A percentile compares a stretch with the other conserved stretches of the same genome.
These are phyloP conservation scores for Aspergillus sp. DNA, from an alignment of 2,329 filamentous ascomycete species.

Conservation along the genomic window DNA sequence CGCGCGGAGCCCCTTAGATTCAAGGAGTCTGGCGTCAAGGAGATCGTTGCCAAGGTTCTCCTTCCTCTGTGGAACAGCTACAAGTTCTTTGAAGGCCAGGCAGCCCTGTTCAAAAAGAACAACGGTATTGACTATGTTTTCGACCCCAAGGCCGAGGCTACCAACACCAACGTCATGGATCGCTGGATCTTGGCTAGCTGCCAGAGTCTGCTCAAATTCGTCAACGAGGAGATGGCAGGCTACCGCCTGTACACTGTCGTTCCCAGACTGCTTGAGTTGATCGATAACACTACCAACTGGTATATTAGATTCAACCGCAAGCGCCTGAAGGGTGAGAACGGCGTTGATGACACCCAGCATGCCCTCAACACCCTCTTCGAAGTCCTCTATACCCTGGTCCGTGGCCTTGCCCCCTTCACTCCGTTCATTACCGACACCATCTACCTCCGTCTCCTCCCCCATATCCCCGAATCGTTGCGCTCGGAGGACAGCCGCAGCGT, in stretches of 20 bases:
- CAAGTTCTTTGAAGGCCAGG: conserved; percentile 92
- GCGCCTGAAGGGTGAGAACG: conserved; percentile 85
- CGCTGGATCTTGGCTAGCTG: conserved; percentile 91
- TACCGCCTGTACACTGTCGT: conserved; percentile 90
- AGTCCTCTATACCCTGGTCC: conserved; percentile 83
- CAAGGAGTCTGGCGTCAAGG: conserved; percentile 89
- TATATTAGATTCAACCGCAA: conserved; percentile 95
- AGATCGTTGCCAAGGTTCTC: conserved; percentile 88
- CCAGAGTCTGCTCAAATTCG: conserved; percentile 86
- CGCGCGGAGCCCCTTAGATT: conserved; percentile 87
- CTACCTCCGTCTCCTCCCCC: conserved; percentile 76
- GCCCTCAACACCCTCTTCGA: conserved; percentile 94
- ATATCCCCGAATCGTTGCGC: conserved; percentile 71
- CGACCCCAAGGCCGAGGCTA: conserved; percentile 70
- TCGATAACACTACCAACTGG: conserved; percentile 98
- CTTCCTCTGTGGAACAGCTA: conserved; percentile 95
- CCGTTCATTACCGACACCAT: conserved; percentile 96
- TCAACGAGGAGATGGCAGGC: conserved; percentile 84
- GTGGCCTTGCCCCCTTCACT: conserved; percentile 88
- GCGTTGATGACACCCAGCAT: conserved; percentile 80
- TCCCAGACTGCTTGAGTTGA: conserved; percentile 75
- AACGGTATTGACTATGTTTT: conserved; percentile 75
- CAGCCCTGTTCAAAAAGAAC: conserved; percentile 80
- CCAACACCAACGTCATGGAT: conserved; percentile 91
- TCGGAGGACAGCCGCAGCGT: conserved; percentile 78